These are phyloP conservation scores for Trametes cubensis DNA, from an alignment of 768 basidiomycete genomes.

Conservation along the genomic window DNA sequence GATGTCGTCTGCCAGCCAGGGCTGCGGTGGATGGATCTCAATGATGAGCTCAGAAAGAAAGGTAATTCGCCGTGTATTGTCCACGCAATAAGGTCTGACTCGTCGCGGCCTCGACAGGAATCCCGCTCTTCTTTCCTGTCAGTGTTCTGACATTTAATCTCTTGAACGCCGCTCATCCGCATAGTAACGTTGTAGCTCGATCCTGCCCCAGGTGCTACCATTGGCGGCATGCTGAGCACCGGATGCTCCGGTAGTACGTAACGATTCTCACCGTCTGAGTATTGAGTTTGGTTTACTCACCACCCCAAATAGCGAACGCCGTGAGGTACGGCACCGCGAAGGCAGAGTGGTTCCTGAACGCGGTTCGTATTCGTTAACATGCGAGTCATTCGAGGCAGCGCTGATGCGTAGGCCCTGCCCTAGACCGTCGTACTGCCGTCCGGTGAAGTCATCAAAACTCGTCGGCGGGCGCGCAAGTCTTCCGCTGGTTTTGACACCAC, in stretches of 20 bases:
- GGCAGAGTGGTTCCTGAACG: conserved; percentile 89
- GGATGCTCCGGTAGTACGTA: conserved; percentile 80
- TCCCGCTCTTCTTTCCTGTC: conserved; percentile 85
- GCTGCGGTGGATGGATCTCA: conserved; percentile 70
- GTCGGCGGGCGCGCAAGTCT: conserved; percentile 76
- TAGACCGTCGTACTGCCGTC: conserved; percentile 89
- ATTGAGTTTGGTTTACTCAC: background rate
- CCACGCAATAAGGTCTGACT: background rate
- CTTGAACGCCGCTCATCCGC: background rate
- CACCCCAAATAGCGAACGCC: conserved; percentile 59
- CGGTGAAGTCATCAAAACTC: conserved; percentile 90
- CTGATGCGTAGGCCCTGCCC: background rate
- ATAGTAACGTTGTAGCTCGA: conserved; percentile 52
- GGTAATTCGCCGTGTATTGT: conserved; percentile 38
- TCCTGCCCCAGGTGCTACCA: conserved; percentile 77
- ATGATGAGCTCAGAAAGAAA: conserved; percentile 64
- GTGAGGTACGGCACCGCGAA: conserved; percentile 89
- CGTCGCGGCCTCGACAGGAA: conserved; percentile 43
- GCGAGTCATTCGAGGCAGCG: background rate
- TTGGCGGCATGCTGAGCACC: conserved; percentile 86
- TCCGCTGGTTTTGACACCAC: conserved; percentile 87
- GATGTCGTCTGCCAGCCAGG: conserved; percentile 80
- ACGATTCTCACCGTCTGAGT: conserved; percentile 6
- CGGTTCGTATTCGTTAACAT: conserved; percentile 45
- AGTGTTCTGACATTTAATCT: conserved; percentile 20